These are phyloP conservation scores for Mycena chlorophos DNA, from an alignment of 768 basidiomycete genomes.

Conservation along the genomic window DNA sequence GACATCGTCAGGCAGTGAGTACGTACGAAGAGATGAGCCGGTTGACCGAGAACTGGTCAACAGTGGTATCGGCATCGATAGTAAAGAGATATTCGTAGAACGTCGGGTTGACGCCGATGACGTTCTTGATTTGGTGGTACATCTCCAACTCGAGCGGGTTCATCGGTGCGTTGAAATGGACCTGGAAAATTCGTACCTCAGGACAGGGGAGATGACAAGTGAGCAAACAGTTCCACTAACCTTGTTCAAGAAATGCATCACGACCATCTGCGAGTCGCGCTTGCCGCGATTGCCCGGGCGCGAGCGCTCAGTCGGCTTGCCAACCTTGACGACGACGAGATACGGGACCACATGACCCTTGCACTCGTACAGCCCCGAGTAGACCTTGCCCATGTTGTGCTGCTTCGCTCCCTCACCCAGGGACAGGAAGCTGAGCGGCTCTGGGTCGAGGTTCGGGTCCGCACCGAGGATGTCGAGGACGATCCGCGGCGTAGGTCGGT, in stretches of 20 bases:
- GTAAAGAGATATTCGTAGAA: constrained; percentile 97
- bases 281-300: constrained; percentile 98
- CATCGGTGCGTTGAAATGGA: constrained; percentile 97
- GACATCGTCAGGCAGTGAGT: neutral
- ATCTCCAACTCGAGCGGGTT: constrained; percentile 96
- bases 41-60: constrained; percentile 84
- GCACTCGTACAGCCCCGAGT: constrained; percentile 93
- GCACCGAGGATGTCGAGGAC: constrained; percentile 95
- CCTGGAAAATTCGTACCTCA: constrained; percentile 50
- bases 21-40: constrained; percentile 91
- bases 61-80: constrained; percentile 94
- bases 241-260: constrained; percentile 99
- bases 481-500: constrained; percentile 93
- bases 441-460: constrained; percentile 90
- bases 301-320: constrained; percentile 90
- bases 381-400: constrained; percentile 98
- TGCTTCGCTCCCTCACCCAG: constrained; percentile 94
- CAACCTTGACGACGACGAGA: constrained; percentile 87
- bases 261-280: constrained; percentile 93
- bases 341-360: constrained; percentile 96
- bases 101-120: constrained; percentile 97
- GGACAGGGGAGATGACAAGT: neutral
- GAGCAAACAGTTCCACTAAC: constrained; percentile 37
- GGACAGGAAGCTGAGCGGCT: constrained; percentile 91
- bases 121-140: constrained; percentile 99